Evolutionary conservation across 306 rosid species (phyloP), one percentile per base, ranked within the genome.

Genomic region (Quercus berberidifolia): DNA sequence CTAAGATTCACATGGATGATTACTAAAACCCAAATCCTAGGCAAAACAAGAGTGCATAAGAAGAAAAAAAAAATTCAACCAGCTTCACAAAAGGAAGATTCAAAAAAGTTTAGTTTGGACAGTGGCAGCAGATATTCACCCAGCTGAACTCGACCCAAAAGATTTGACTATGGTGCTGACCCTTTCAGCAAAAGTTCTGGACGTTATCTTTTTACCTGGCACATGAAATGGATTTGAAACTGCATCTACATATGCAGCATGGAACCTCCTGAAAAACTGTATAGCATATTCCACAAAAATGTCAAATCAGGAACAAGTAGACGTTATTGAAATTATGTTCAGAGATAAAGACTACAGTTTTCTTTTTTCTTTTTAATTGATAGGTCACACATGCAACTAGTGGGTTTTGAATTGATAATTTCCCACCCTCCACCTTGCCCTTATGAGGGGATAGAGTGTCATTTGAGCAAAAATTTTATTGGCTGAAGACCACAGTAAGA

Each of bases 141-240:
- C 89, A 19, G 90, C 87, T 10, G 97, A 85, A 83, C 87, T 90
- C 64, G 83, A 80, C 69, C 99, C 97, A 76, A 93, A 95, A 6
- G 99, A 93, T 93, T 90, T 93, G 76, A 95, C 99, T 38, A 95
- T 90, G 76, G 89, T 88, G 89, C 94, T 93, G 78, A 91, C 98
- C 76, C 95, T 90, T 74, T 95, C 98, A 21, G 92, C 98, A 82
- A 90, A 92, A 38, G 90, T 91, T 82, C 84, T 93, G 33, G 99
- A 95, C 56, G 91, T 93, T 85, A 95, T 95, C 88, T 95, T 95
- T 81, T 93, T 95, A 38, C 96, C 98, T 4, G 97, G 97, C 79
- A 92, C 97, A 55, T 92, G 97, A 75, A 94, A 94, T 69, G 97
- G 98, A 71, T 94, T 91, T 76, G 98, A 94, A 79, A 94, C 93